These are phyloP conservation scores for Selaginella moellendorffii DNA, from an alignment of 75 land plant species.

Conservation along the genomic window DNA sequence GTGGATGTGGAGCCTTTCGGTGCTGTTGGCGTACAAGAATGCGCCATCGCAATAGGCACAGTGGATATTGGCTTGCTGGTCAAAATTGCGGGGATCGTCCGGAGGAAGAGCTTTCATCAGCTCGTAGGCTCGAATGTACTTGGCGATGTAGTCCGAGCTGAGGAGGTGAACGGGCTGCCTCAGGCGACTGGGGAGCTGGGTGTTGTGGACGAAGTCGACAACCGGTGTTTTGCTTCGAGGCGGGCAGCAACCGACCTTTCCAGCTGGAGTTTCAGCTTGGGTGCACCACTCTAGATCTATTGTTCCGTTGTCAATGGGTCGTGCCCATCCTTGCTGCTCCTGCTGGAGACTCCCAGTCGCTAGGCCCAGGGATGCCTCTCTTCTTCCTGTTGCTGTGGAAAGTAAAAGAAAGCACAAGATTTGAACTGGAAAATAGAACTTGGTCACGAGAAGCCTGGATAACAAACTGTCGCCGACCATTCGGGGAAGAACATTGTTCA, in stretches of 20 bases:
- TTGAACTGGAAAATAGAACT: too few species aligned
- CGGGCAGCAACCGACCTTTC: not conserved
- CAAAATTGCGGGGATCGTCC: constrained; percentile 12
- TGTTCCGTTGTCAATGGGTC: too few species aligned
- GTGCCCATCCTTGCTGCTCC: too few species aligned
- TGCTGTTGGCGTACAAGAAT: constrained; percentile 7
- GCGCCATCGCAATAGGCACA: constrained; percentile 15
- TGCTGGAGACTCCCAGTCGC: too few species aligned
- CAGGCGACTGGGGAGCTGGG: not conserved
- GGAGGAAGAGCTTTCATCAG: constrained; percentile 8
- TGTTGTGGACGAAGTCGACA: not conserved
- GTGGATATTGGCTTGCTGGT: constrained; percentile 7
- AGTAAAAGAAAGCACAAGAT: too few species aligned
- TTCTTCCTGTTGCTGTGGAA: too few species aligned
- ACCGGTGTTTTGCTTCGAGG: not conserved
- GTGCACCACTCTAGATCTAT: too few species aligned
- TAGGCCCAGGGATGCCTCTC: too few species aligned
- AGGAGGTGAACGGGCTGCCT: not conserved
- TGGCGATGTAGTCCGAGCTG: constrained; percentile 1
- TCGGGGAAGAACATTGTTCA: too few species aligned
- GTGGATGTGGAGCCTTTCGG: constrained; percentile 7
- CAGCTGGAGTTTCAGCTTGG: too few species aligned
- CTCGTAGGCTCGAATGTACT: constrained; percentile 14
- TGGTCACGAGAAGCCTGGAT: too few species aligned
- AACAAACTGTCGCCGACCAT: too few species aligned